Conservation (phyloP, 2,329 filamentous ascomycete species). For the Periconia sp. region DNA sequence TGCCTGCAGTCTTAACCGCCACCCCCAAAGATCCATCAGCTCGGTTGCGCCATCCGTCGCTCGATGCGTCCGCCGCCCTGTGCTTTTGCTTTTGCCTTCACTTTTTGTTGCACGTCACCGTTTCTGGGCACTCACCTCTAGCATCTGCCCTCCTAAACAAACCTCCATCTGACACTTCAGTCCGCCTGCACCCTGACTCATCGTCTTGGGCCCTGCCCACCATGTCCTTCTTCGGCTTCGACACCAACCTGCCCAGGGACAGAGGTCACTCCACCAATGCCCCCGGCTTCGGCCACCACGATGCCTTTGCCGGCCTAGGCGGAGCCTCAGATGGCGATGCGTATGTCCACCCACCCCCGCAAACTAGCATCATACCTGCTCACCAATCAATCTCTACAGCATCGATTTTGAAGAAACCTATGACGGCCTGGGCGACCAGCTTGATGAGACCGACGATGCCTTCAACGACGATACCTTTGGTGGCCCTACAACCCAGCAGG, state of each 20-base stretch:
- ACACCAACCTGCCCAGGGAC: slow-evolving; percentile 67
- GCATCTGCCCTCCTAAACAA: background rate
- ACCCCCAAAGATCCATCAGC: background rate
- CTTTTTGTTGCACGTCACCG: slow-evolving; percentile 22
- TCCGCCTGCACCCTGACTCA: background rate
- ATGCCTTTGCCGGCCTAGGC: slow-evolving; percentile 86
- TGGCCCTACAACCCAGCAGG: slow-evolving; percentile 50
- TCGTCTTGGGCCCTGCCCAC: slow-evolving; percentile 14
- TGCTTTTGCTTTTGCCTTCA: slow-evolving; percentile 7
- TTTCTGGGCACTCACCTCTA: slow-evolving; percentile 6
- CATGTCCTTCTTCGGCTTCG: slow-evolving; percentile 95
- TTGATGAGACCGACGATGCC: slow-evolving; percentile 88
- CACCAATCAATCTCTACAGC: slow-evolving; percentile 54
- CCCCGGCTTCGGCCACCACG: slow-evolving; percentile 82
- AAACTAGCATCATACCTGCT: slow-evolving; percentile 17
- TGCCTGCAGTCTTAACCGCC: background rate
- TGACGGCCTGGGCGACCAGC: slow-evolving; percentile 86
- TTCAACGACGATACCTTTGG: slow-evolving; percentile 97
- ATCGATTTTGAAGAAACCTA: slow-evolving; percentile 97
- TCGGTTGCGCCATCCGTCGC: slow-evolving; percentile 1
- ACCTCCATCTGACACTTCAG: background rate
- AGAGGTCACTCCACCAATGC: slow-evolving; percentile 66
- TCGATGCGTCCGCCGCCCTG: slow-evolving; percentile 11
- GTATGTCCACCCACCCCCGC: slow-evolving; percentile 43
- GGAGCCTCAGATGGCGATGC: slow-evolving; percentile 61